These are phyloP conservation scores for Tranzscheliella williamsii DNA, from an alignment of 1,284 basidiomycete genomes.

Conservation along the genomic window DNA sequence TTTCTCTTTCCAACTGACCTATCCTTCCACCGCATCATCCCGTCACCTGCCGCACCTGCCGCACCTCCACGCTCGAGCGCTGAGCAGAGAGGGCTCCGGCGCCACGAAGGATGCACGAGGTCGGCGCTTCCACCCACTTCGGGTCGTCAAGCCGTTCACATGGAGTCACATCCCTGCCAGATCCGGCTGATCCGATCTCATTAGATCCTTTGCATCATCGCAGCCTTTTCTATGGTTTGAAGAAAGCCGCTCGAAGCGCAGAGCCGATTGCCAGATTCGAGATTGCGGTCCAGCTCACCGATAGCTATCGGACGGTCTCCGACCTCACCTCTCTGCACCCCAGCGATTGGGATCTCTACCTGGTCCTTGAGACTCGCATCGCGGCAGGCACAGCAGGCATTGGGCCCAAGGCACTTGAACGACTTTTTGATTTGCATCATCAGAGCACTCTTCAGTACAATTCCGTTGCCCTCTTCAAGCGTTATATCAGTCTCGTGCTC, in stretches of 20 bases:
- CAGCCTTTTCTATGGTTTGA: neutral
- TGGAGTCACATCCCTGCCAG: neutral
- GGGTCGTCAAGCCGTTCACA: no score
- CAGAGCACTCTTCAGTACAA: constrained; percentile 7
- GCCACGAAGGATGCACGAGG: no score
- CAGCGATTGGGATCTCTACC: constrained; percentile 15
- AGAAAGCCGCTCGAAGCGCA: neutral
- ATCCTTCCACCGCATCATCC: no score
- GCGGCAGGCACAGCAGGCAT: neutral
- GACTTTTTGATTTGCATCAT: constrained; percentile 31
- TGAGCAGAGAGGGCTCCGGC: no score
- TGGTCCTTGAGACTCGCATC: constrained; percentile 1
- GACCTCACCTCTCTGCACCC: neutral
- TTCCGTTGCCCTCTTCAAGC: constrained; percentile 14
- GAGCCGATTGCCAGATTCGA: neutral
- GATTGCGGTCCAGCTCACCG: neutral
- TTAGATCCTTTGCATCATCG: neutral
- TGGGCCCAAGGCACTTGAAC: neutral
- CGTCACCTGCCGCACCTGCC: no score
- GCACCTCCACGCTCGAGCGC: no score
- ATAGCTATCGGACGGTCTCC: neutral
- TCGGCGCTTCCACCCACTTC: no score
- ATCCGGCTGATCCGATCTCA: neutral
- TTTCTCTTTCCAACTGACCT: no score
- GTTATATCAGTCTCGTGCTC: constrained; percentile 26